phyloP scores from a whole-genome alignment of 768 basidiomycete species.

The Tylopilus plumbeoviolaceoides region DNA sequence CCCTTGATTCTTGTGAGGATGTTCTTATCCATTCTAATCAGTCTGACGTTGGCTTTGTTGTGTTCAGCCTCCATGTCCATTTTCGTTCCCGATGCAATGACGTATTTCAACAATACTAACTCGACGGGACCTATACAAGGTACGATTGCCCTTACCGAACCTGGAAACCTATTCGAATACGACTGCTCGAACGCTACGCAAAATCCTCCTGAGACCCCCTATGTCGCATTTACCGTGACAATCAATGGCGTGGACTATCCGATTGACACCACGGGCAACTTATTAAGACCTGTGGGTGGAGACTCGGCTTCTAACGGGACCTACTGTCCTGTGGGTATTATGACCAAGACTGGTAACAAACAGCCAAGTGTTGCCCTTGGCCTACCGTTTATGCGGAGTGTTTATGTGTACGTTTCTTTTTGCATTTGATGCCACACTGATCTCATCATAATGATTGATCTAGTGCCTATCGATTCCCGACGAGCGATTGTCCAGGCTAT shows the following conservation, averaged over 20 bases:
- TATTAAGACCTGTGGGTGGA: constrained; percentile 12
- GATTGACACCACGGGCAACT: constrained; percentile 21
- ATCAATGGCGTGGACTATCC: constrained; percentile 33
- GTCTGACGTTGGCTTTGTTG: not conserved
- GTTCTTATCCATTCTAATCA: not conserved
- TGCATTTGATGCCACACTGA: not conserved
- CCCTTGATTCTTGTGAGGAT: constrained; percentile 25
- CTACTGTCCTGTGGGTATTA: constrained; percentile 25
- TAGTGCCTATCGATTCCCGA: constrained; percentile 33
- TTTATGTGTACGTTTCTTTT: constrained; percentile 24
- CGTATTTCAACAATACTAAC: constrained; percentile 17
- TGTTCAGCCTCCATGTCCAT: constrained; percentile 15
- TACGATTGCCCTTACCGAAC: not conserved
- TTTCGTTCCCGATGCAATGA: constrained; percentile 12
- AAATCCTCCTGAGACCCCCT: constrained; percentile 12
- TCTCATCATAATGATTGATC: not conserved
- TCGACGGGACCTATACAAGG: constrained; percentile 22
- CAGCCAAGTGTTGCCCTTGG: constrained; percentile 21
- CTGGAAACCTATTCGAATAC: constrained; percentile 3
- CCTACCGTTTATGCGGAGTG: constrained; percentile 29
- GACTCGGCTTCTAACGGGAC: not conserved
- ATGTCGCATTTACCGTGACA: constrained; percentile 23
- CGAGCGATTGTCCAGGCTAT: constrained; percentile 26
- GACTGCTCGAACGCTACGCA: constrained; percentile 9
- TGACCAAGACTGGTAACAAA: constrained; percentile 7